These are phyloP conservation scores for Melampsora americana DNA, from an alignment of 1,284 basidiomycete species.

Conservation along the genomic window DNA sequence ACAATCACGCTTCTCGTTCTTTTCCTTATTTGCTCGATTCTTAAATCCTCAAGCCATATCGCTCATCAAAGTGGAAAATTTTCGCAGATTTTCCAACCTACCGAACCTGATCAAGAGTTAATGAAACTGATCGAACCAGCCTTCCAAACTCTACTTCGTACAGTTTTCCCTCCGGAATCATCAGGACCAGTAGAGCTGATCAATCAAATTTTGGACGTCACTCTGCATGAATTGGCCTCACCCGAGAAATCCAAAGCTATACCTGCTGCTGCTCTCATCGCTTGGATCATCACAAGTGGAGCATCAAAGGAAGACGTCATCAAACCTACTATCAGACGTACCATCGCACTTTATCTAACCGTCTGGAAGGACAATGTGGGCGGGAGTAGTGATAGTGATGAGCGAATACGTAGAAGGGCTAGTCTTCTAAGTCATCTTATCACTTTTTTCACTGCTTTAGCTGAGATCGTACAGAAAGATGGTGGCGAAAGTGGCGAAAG, in stretches of 20 bases:
- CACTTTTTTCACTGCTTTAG: constrained; percentile 26
- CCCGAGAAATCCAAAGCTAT: constrained; percentile 87
- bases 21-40: not conserved
- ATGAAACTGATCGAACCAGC: constrained; percentile 70
- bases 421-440: constrained; percentile 35
- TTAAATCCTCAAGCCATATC: not conserved
- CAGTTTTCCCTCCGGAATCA: constrained; percentile 62
- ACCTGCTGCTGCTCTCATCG: constrained; percentile 73
- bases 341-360: constrained; percentile 9
- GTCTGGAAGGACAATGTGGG: constrained; percentile 24
- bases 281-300: constrained; percentile 37
- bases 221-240: constrained; percentile 71
- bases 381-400: constrained; percentile 8
- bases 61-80: not conserved
- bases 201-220: constrained; percentile 72
- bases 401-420: constrained; percentile 3
- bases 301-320: constrained; percentile 27
- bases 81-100: constrained; percentile 79
- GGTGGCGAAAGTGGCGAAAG: too few relatives aligned
- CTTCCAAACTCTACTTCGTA: constrained; percentile 67
- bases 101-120: constrained; percentile 62
- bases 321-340: constrained; percentile 15
- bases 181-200: constrained; percentile 59
- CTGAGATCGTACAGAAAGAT: not conserved
- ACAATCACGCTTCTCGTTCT: not conserved